phyloP scores from a whole-genome alignment of 2,329 filamentous ascomycete species.

The Onygenales sp. region DNA sequence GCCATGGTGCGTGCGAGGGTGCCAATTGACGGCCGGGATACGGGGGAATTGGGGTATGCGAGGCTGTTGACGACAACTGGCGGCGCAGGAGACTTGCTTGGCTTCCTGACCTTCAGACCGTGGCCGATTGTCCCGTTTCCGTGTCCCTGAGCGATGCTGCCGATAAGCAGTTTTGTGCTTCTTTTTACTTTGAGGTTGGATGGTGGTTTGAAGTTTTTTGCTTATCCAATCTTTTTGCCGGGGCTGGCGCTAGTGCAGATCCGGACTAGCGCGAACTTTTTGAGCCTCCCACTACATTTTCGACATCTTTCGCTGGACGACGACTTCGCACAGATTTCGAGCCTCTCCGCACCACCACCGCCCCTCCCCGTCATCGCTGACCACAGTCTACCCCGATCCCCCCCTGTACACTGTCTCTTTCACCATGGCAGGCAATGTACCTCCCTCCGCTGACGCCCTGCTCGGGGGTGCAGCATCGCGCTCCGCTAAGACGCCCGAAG shows the following conservation, averaged over 20 bases:
- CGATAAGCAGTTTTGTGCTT: background rate
- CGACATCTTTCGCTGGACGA: background rate
- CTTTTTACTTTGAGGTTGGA: background rate
- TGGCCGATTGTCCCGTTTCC: background rate
- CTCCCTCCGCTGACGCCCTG: constrained; percentile 40
- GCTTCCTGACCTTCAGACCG: background rate
- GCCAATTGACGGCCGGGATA: background rate
- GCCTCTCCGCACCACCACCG: background rate
- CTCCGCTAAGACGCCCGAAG: constrained; percentile 32
- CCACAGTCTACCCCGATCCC: constrained; percentile 7
- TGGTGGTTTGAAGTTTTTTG: background rate
- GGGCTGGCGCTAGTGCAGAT: background rate
- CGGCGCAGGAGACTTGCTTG: too few relatives aligned
- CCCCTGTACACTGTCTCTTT: constrained; percentile 7
- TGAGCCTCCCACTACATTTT: constrained; percentile 4
- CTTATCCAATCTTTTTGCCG: background rate
- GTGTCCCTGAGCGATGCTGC: background rate
- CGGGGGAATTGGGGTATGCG: background rate
- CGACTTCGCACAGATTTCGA: constrained; percentile 1
- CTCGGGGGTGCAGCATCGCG: constrained; percentile 40
- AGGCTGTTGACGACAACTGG: background rate
- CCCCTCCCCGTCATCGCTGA: constrained; percentile 12
- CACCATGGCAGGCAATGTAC: constrained; percentile 44
- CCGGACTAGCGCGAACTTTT: constrained; percentile 4
- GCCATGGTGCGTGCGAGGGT: constrained; percentile 5